phyloP scores from a whole-genome alignment of 2,329 filamentous ascomycete species.

The Diaporthe ilicicola region DNA sequence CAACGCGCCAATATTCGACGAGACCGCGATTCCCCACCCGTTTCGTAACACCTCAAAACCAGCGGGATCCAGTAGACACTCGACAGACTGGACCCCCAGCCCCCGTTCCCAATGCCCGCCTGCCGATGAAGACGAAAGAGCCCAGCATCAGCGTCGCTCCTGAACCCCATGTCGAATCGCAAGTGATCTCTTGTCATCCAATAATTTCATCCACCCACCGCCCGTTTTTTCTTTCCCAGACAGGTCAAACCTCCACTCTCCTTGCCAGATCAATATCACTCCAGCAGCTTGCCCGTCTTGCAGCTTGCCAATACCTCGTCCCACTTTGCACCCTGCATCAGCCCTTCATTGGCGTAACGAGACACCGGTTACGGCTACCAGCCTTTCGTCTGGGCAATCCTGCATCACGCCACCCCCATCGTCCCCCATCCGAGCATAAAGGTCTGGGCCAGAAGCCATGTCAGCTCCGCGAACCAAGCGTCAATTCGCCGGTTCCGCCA shows the following conservation, averaged over 20 bases:
- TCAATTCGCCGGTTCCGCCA: slow-evolving; percentile 66
- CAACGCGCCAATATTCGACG: slow-evolving; percentile 23
- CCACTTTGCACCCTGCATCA: slow-evolving; percentile 7
- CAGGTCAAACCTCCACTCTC: slow-evolving; percentile 35
- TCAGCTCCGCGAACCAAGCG: slow-evolving; percentile 66
- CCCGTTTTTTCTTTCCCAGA: background rate
- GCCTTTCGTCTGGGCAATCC: slow-evolving; percentile 8
- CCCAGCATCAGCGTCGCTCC: background rate
- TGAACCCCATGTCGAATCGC: slow-evolving; percentile 1
- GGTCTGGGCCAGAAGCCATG: slow-evolving; percentile 48
- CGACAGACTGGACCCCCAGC: slow-evolving; percentile 14
- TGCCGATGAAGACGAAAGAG: slow-evolving; percentile 6
- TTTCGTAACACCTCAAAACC: slow-evolving; percentile 14
- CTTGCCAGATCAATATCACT: background rate
- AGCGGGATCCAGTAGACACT: slow-evolving; percentile 9
- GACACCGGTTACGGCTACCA: slow-evolving; percentile 25
- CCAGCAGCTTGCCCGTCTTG: slow-evolving; percentile 2
- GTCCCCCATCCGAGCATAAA: background rate
- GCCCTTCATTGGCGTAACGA: slow-evolving; percentile 18
- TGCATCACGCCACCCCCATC: slow-evolving; percentile 15
- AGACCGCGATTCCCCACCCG: slow-evolving; percentile 31
- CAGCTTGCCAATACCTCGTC: slow-evolving; percentile 16
- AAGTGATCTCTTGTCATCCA: background rate
- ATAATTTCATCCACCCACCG: background rate
- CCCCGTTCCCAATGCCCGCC: slow-evolving; percentile 19